A percentile compares a stretch with the other conserved stretches of the same genome.
Conservation (phyloP, 805 yeast genomes). For the Ogataea ramenticola region DNA sequence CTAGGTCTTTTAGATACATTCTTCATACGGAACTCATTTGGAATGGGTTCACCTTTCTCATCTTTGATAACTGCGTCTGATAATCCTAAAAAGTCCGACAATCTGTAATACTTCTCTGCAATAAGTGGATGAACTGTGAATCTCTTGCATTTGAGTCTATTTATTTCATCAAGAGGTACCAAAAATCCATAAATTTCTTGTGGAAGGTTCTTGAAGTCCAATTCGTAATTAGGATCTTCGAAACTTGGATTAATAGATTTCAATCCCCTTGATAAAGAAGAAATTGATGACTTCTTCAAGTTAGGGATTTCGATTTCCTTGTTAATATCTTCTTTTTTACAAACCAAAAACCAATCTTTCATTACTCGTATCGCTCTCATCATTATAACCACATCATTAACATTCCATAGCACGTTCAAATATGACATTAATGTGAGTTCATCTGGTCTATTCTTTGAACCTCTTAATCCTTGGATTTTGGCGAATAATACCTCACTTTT, state of each 20-base stretch:
- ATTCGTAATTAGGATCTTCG: background rate
- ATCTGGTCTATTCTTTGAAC: constrained; percentile 14
- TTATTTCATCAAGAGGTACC: constrained; percentile 11
- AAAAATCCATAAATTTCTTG: constrained; percentile 3
- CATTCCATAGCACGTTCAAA: constrained; percentile 16
- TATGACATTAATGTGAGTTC: constrained; percentile 7
- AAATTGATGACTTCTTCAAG: background rate
- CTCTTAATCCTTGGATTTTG: constrained; percentile 13
- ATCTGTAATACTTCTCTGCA: background rate
- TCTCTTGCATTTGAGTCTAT: constrained; percentile 12
- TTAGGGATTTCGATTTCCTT: constrained; percentile 3
- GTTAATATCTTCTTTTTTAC: constrained; percentile 14
- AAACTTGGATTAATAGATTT: constrained; percentile 3
- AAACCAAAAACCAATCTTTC: constrained; percentile 21
- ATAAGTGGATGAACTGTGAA: constrained; percentile 11
- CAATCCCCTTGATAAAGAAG: background rate
- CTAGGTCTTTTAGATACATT: no score
- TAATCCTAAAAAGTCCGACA: background rate
- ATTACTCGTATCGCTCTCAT: constrained; percentile 19
- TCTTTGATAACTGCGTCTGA: background rate
- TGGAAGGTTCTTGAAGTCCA: background rate
- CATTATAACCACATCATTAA: constrained; percentile 18
- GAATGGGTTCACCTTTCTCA: no score
- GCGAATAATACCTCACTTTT: constrained; percentile 12
- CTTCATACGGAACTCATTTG: background rate